phyloP scores from a whole-genome alignment of 805 yeast genomes.

The Wickerhamiella galacta region DNA sequence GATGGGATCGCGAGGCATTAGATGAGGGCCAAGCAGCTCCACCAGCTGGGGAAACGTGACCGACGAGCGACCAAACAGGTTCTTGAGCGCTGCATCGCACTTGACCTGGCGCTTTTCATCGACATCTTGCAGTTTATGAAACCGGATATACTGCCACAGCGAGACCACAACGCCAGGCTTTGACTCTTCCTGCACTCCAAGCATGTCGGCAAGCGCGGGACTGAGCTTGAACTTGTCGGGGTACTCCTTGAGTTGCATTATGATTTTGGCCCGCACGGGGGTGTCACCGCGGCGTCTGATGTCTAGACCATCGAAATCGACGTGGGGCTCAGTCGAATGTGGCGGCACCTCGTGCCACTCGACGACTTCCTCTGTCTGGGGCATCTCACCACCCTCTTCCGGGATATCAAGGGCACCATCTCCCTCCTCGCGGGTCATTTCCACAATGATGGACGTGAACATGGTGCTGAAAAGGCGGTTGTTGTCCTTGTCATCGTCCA shows the following conservation, averaged over 20 bases:
- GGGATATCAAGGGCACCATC: slow-evolving; percentile 10
- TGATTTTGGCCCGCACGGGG: slow-evolving; percentile 50
- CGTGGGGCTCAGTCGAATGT: slow-evolving; percentile 17
- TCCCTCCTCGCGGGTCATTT: slow-evolving; percentile 27
- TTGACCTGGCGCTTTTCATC: slow-evolving; percentile 39
- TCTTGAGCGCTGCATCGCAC: slow-evolving; percentile 31
- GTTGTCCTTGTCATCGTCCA: slow-evolving; percentile 35
- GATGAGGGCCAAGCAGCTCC: slow-evolving; percentile 48
- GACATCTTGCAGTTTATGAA: slow-evolving; percentile 42
- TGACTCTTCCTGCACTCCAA: slow-evolving; percentile 64
- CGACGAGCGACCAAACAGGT: slow-evolving; percentile 29
- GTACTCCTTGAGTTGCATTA: slow-evolving; percentile 63
- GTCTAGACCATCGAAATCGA: slow-evolving; percentile 77
- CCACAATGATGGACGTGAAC: slow-evolving; percentile 71
- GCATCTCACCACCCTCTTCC: slow-evolving; percentile 8
- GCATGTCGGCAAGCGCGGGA: slow-evolving; percentile 46
- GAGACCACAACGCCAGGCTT: slow-evolving; percentile 72
- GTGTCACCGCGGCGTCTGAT: slow-evolving; percentile 61
- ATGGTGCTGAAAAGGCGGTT: slow-evolving; percentile 61
- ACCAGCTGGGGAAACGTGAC: slow-evolving; percentile 57
- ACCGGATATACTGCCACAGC: slow-evolving; percentile 60
- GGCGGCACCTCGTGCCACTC: slow-evolving; percentile 68
- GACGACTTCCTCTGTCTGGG: slow-evolving; percentile 27
- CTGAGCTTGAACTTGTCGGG: slow-evolving; percentile 52
- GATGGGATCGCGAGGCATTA: slow-evolving; percentile 67